Percentiles rank a stretch among this genome's conserved stretches.
Conservation (phyloP, 306 rosid genomes). For the Pueraria montana region DNA sequence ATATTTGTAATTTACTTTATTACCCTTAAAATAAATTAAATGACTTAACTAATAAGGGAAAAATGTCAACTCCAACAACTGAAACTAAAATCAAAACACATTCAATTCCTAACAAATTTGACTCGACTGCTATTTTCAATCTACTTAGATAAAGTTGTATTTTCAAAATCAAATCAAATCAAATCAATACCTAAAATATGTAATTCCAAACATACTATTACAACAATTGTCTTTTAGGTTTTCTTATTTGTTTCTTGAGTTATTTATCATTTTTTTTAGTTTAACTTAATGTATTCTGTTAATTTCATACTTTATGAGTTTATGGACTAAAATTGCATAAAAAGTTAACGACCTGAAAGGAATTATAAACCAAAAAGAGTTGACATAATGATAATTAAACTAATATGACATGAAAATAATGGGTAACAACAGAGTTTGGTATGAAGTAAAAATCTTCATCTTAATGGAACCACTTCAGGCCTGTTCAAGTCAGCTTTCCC, state of each 20-base stretch:
- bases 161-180: neutral
- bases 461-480: neutral
- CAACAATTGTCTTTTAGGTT: neutral
- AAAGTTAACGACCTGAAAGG: neutral
- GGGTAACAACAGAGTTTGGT: neutral
- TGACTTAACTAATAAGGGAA: neutral
- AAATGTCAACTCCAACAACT: neutral
- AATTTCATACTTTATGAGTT: neutral
- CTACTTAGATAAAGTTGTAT: neutral
- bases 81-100: neutral
- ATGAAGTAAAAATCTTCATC: neutral
- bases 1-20: neutral
- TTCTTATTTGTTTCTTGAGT: neutral
- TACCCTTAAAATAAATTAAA: neutral
- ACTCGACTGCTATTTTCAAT: neutral
- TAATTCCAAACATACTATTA: neutral
- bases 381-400: conserved; percentile 12
- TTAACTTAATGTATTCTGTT: neutral
- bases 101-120: neutral
- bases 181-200: neutral
- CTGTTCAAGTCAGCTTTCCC: neutral
- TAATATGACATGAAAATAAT: conserved; percentile 12
- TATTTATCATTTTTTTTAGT: neutral
- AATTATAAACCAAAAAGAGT: neutral
- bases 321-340: neutral